Conservation (phyloP, 495 filamentous ascomycete genomes). For the Xylaria venustula region DNA sequence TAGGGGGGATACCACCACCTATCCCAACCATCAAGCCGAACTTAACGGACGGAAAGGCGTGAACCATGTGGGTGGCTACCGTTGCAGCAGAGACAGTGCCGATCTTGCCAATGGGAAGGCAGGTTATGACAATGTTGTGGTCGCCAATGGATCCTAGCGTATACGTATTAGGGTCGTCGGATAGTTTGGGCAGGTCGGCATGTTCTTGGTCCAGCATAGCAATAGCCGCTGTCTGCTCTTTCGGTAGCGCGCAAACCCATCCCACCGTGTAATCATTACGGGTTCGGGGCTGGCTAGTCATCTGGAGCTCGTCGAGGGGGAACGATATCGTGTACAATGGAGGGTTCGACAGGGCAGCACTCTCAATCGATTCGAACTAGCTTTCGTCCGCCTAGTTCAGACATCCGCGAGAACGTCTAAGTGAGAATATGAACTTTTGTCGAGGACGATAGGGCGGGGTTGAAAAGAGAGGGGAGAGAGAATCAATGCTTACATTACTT, state of each 20-base stretch:
- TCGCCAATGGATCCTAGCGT: slow-evolving; percentile 33
- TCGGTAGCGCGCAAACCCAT: slow-evolving; percentile 46
- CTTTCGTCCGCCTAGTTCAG: neutral
- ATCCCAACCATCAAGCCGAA: slow-evolving; percentile 47
- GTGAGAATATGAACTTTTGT: neutral
- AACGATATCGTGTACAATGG: neutral
- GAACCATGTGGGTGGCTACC: slow-evolving; percentile 33
- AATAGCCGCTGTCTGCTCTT: slow-evolving; percentile 42
- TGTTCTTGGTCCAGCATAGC: slow-evolving; percentile 46
- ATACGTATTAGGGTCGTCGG: slow-evolving; percentile 34
- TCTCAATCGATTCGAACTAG: neutral
- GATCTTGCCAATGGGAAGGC: slow-evolving; percentile 33
- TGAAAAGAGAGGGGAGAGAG: neutral
- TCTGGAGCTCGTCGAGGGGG: neutral
- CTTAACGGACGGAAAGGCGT: slow-evolving; percentile 34
- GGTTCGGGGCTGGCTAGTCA: neutral
- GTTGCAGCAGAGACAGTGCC: slow-evolving; percentile 32
- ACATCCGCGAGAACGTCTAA: neutral
- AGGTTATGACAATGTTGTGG: slow-evolving; percentile 46
- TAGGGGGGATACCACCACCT: slow-evolving; percentile 33
- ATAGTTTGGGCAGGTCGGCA: neutral
- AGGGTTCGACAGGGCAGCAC: neutral
- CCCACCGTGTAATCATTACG: slow-evolving; percentile 43
- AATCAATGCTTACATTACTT: neutral
- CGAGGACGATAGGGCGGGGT: neutral